These are phyloP conservation scores for Balakata baccata DNA, from an alignment of 345 rosid genomes.

Conservation along the genomic window DNA sequence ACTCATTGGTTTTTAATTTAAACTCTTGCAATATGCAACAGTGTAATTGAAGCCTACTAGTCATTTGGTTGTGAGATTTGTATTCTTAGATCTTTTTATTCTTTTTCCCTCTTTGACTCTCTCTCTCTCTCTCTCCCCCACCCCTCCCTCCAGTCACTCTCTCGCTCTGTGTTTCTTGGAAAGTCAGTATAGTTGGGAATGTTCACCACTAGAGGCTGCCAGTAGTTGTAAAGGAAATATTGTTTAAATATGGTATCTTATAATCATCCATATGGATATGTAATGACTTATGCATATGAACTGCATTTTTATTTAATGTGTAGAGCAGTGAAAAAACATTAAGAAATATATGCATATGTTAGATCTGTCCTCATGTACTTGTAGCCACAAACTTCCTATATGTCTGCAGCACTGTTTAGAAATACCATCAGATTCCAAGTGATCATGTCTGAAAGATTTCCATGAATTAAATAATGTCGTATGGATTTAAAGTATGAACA, in stretches of 20 bases:
- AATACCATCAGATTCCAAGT: neutral
- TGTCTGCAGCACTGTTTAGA: neutral
- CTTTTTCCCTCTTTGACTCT: too few relatives aligned
- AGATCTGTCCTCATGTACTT: neutral
- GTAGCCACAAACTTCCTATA: neutral
- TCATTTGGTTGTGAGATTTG: conserved; percentile 5
- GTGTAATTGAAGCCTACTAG: neutral
- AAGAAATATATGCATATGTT: neutral
- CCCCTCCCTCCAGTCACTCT: too few relatives aligned
- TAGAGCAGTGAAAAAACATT: neutral
- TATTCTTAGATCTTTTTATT: neutral
- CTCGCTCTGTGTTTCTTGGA: neutral
- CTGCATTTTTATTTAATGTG: neutral
- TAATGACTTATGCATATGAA: neutral
- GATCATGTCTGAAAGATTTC: neutral
- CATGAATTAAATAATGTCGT: neutral
- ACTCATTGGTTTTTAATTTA: conserved; percentile 13
- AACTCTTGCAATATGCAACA: conserved; percentile 5
- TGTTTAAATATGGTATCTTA: neutral
- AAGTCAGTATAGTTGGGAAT: neutral
- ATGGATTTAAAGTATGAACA: neutral
- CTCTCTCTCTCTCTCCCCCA: neutral
- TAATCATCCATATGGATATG: neutral
- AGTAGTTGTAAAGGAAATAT: neutral
- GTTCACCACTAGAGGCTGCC: neutral